Base-by-base conservation (phyloP, 805 yeast species). In the Suhomyces sp. region DNA sequence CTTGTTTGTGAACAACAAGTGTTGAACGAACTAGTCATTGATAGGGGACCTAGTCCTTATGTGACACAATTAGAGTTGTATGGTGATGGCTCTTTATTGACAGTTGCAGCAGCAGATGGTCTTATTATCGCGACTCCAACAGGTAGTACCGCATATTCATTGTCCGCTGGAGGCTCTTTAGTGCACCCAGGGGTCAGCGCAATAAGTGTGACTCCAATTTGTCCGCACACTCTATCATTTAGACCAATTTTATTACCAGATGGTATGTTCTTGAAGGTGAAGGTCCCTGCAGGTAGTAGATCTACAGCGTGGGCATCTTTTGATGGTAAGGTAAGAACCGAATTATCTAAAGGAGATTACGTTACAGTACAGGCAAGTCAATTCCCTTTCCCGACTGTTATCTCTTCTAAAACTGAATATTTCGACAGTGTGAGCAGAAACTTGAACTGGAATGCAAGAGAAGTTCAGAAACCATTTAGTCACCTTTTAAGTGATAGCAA, bases 231-330 rank as follows among this genome's bases (percentile, higher is more conserved):
- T 0, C 70, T 91, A 29, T 85, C 95, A 6, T 91, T 91, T 65
- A 72, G 98, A 46, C 98, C 98, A 3, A 83, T 91, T 36, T 70
- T 91, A 38, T 68, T 91, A 19, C 98, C 98, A 0, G 98, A 91
- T 58, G 84, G 93, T n/a, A 87, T 90, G 90, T 70, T 75, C 17
- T 63, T 91, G 39, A 82, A 78, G 49, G 83, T 91, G 4, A 83
- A 83, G 50, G 95, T 88, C 3, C 96, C 98, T 0, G 35, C 54
- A 2, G 64, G 79, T 35, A 82, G 95, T 27, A 66, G 98, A 34
- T 79, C 93, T 4, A 86, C 96, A 0, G 97, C 98, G 0, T 93
- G 96, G 95, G 95, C 95, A 1, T 82, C 96, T 2, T 93, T 93
- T 56, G 98, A 93, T 60, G 98, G 98, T 9, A 81, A 93, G 47